These are phyloP conservation scores for Papiliotrema nemorosa DNA, from an alignment of 1,284 basidiomycete species.

Conservation along the genomic window DNA sequence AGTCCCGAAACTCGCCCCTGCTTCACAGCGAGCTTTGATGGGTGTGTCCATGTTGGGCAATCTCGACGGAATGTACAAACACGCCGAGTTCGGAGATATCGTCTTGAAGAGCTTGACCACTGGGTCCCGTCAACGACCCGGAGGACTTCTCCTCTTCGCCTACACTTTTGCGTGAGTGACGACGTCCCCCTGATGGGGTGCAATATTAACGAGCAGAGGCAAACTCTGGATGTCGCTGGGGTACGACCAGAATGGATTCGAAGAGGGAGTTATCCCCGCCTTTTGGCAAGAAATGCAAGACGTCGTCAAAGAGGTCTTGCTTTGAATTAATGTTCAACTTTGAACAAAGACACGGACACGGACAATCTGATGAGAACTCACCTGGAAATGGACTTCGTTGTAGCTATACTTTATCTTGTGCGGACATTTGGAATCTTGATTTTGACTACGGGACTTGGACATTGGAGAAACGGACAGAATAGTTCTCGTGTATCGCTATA, in stretches of 20 bases:
- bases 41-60: constrained; percentile 74
- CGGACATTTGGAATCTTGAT: no score
- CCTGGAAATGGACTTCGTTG: no score
- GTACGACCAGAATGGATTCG: constrained; percentile 69
- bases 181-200: constrained; percentile 40
- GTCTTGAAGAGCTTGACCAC: constrained; percentile 65
- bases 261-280: constrained; percentile 56
- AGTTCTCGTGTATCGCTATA: no score
- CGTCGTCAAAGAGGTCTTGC: constrained; percentile 15
- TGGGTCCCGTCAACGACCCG: constrained; percentile 66
- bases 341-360: no score
- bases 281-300: constrained; percentile 24
- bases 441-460: no score
- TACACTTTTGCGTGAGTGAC: constrained; percentile 53
- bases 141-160: constrained; percentile 65
- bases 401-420: background rate
- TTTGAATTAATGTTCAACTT: constrained; percentile 8
- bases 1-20: constrained; percentile 35
- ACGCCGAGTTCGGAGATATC: constrained; percentile 57
- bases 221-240: constrained; percentile 70
- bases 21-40: constrained; percentile 56
- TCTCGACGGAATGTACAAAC: constrained; percentile 70
- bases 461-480: no score
- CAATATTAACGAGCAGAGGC: constrained; percentile 52
- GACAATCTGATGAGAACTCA: no score